Conservation (phyloP, 2,329 filamentous ascomycete genomes). For the Nothophaeocryptopus gaeumannii region DNA sequence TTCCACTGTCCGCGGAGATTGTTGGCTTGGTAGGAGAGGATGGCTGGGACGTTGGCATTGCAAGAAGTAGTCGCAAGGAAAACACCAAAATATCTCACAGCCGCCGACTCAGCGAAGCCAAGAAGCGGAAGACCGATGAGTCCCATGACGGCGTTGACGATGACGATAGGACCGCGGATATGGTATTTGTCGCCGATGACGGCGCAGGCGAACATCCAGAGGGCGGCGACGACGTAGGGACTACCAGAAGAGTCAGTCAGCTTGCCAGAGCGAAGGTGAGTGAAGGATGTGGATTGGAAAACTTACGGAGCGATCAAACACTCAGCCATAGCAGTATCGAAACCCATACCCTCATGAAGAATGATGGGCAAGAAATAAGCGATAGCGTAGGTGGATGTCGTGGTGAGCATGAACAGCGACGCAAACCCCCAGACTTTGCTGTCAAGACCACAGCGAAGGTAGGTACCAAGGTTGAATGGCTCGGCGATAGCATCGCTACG, state of each 20-base stretch:
- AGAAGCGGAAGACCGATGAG: conserved; percentile 36
- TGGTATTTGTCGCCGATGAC: conserved; percentile 34
- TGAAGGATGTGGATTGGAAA: conserved; percentile 23
- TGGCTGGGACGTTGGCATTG: conserved; percentile 62
- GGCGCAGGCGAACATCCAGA: conserved; percentile 35
- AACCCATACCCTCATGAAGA: conserved; percentile 37
- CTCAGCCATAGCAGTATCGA: conserved; percentile 29
- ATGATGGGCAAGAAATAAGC: conserved; percentile 41
- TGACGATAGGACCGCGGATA: conserved; percentile 35
- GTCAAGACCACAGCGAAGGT: conserved; percentile 41
- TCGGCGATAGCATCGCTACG: conserved; percentile 51
- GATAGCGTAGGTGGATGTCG: conserved; percentile 40
- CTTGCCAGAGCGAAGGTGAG: neutral
- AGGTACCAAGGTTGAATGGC: conserved; percentile 43
- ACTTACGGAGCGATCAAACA: conserved; percentile 31
- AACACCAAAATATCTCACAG: conserved; percentile 36
- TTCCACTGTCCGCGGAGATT: conserved; percentile 90
- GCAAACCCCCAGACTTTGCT: conserved; percentile 57
- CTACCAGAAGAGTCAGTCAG: neutral
- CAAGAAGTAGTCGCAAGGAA: conserved; percentile 36
- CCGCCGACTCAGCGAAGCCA: conserved; percentile 31
- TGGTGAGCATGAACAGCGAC: conserved; percentile 53
- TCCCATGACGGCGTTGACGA: conserved; percentile 35
- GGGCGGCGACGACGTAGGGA: conserved; percentile 37
- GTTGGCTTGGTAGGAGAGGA: conserved; percentile 79